A percentile compares a stretch with the other conserved stretches of the same genome.
Conservation (phyloP, 2,329 filamentous ascomycete genomes). For the Fusarium chaquense region DNA sequence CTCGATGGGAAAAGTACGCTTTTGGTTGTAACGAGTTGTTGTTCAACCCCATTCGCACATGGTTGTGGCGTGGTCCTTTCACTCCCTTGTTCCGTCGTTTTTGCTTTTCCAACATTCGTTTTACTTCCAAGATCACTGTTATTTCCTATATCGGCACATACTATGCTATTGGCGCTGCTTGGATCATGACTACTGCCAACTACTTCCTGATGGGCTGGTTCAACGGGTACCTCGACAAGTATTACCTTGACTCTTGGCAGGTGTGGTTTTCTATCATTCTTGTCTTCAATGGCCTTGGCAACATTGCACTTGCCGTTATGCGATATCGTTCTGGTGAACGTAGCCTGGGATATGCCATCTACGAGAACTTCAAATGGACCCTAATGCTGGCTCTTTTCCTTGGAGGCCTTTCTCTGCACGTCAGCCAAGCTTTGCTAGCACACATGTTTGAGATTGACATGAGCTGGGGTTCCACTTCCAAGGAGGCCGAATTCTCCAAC, state of each 20-base stretch:
- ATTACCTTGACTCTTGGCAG: constrained; percentile 82
- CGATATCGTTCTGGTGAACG: constrained; percentile 77
- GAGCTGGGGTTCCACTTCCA: constrained; percentile 86
- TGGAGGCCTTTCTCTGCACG: constrained; percentile 82
- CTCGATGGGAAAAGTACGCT: constrained; percentile 88
- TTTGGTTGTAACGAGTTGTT: constrained; percentile 86
- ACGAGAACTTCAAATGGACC: constrained; percentile 80
- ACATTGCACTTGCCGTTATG: constrained; percentile 77
- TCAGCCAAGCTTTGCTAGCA: constrained; percentile 80
- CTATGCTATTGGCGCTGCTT: constrained; percentile 81
- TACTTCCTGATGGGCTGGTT: constrained; percentile 83
- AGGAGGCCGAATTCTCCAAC: constrained; percentile 83
- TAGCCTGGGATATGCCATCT: constrained; percentile 66
- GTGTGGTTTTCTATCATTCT: constrained; percentile 85
- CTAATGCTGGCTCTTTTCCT: constrained; percentile 82
- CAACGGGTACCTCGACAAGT: constrained; percentile 82
- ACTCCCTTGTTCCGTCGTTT: constrained; percentile 83
- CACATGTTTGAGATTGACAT: constrained; percentile 91
- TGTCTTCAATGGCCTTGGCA: constrained; percentile 81
- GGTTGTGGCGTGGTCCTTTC: constrained; percentile 80
- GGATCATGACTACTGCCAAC: constrained; percentile 78
- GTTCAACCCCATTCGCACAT: constrained; percentile 81
- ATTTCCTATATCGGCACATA: constrained; percentile 84
- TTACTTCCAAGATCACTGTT: constrained; percentile 81
- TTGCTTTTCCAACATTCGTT: constrained; percentile 77